Base-by-base conservation (phyloP, 768 basidiomycete genomes). In the Coprinellus aureogranulatus region DNA sequence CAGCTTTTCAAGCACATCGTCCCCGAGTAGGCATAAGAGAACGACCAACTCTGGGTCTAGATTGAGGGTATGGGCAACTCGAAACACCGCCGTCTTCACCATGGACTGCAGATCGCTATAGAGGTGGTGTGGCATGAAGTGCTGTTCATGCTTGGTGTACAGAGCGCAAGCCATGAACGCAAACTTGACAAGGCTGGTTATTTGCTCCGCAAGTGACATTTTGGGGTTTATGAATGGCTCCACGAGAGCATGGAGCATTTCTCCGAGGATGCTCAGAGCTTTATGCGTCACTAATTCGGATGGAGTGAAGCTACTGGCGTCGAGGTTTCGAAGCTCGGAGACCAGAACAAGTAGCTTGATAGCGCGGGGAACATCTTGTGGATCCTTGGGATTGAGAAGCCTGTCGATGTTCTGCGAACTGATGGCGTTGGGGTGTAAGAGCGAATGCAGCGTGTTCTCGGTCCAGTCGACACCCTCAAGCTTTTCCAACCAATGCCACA, bases 71-170 rank as follows among this genome's bases (percentile, higher is more conserved):
- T 71, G 61, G 41, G 59, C 59, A 39, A 65, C 65, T 48, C 54
- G 58, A 56, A 60, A 64, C 23, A 63, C 58, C 51, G 58, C 64
- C 34, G 66, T 70, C 28, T 67, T 65, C 26, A 73, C 62, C 61
- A 69, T 69, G 18, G 65, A 61, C 53, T 72, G 69, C 0, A 63
- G 25, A 49, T 75, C 71, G 12, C 61, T 58, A 57, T 73, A 74
- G 0, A 73, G 62, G 28, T 71, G 70, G 5, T 66, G 61, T 0
- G 65, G 63, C 60, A 74, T 63, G 57, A 70, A 73, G 8, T 16
- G 27, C 20, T 50, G 53, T 2, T 62, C 62, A 48, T 68, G 59
- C 12, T 57, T 34, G 2, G 59, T 54, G 44, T 58, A 71, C 2
- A 71, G 51, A 2, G 62, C 58, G 46, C 69, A 70, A 1, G 55